Conservation (phyloP, 176 grass and related monocot genomes). For the Secale cereale region DNA sequence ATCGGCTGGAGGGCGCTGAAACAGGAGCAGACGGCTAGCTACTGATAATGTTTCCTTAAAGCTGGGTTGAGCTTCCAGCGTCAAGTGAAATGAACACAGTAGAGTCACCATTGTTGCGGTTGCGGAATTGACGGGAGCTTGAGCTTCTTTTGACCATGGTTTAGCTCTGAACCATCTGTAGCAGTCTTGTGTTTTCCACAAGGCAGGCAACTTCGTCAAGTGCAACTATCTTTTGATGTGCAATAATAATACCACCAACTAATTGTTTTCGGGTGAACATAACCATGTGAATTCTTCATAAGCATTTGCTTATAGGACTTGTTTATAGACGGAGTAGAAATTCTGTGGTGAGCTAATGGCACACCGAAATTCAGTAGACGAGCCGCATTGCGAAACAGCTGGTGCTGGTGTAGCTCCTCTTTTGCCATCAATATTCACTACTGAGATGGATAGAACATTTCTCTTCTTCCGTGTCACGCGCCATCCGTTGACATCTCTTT, state of each 20-base stretch:
- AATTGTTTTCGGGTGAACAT: neutral
- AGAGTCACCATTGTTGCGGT: neutral
- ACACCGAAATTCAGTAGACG: too few species aligned
- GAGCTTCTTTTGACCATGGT: neutral
- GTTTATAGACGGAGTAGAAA: too few species aligned
- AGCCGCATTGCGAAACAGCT: too few species aligned
- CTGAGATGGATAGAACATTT: too few species aligned
- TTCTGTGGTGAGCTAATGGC: too few species aligned
- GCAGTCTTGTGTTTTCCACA: neutral
- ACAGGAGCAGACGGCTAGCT: slow-evolving; percentile 31
- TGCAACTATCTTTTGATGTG: neutral
- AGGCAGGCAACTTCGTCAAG: neutral
- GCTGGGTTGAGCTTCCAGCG: neutral
- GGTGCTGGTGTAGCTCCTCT: too few species aligned
- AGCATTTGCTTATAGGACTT: too few species aligned
- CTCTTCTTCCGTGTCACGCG: too few species aligned
- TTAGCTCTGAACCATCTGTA: neutral
- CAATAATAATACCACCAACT: neutral
- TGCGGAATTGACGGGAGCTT: neutral
- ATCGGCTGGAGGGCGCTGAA: slow-evolving; percentile 81
- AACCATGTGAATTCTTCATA: neutral
- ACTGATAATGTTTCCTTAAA: neutral
- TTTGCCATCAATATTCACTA: too few species aligned
- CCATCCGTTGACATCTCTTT: too few species aligned
- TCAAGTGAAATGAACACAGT: neutral